Conservation (phyloP, 2,329 filamentous ascomycete genomes). For the Dactylellina haptotyla region DNA sequence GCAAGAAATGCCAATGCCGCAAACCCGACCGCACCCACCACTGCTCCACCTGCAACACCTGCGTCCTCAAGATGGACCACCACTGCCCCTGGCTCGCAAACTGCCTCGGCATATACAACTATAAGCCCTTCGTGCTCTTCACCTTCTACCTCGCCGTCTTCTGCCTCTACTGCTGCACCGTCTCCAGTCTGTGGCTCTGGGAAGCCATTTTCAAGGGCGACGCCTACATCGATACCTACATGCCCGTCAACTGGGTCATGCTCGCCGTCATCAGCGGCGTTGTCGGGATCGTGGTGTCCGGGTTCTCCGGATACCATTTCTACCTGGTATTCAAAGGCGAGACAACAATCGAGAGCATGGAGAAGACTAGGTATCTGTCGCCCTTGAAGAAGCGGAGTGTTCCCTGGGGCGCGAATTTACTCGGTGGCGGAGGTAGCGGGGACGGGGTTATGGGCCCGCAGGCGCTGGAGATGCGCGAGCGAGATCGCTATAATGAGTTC, state of each 20-base stretch:
- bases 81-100: conserved; percentile 98
- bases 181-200: conserved; percentile 84
- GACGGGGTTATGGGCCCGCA: conserved; percentile 62
- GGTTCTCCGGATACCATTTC: conserved; percentile 93
- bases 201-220: conserved; percentile 77
- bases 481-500: conserved; percentile 78
- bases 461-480: conserved; percentile 70
- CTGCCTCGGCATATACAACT: conserved; percentile 91
- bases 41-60: conserved; percentile 92
- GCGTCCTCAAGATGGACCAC: conserved; percentile 99
- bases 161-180: conserved; percentile 81
- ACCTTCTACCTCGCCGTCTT: conserved; percentile 88
- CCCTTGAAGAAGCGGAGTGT: conserved; percentile 66
- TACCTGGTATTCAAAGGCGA: conserved; percentile 80
- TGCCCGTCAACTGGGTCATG: conserved; percentile 91
- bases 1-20: conserved; percentile 94
- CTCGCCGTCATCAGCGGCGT: conserved; percentile 87
- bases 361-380: conserved; percentile 91
- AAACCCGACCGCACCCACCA: conserved; percentile 98
- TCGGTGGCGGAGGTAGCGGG: conserved; percentile 57
- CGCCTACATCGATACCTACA: conserved; percentile 75
- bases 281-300: conserved; percentile 85
- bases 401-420: conserved; percentile 57
- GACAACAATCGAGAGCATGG: conserved; percentile 95
- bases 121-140: conserved; percentile 94